Conservation (phyloP, 2,329 filamentous ascomycete genomes). For the Sporothrix protearum region DNA sequence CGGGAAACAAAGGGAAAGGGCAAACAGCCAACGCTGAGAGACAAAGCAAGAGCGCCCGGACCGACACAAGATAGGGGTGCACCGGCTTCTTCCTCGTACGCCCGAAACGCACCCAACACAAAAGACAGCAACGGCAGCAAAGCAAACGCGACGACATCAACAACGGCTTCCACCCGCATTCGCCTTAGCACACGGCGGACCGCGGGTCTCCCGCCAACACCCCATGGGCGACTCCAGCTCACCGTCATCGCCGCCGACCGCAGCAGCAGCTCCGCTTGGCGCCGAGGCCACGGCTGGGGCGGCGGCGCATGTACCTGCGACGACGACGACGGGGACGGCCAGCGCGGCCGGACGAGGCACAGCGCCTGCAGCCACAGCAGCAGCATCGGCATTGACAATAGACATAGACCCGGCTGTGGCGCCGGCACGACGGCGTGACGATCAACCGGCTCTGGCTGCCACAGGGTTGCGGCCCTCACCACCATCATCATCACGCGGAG, state of each 20-base stretch:
- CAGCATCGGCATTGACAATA: not conserved
- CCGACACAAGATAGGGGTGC: not conserved
- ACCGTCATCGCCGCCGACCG: slow-evolving; percentile 23
- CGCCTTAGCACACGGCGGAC: slow-evolving; percentile 6
- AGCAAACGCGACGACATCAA: not conserved
- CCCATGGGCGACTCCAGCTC: slow-evolving; percentile 25
- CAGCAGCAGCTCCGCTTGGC: slow-evolving; percentile 4
- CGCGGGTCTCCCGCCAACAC: slow-evolving; percentile 11
- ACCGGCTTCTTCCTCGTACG: not conserved
- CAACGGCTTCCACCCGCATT: not conserved
- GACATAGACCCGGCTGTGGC: not conserved
- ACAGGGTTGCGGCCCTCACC: not conserved
- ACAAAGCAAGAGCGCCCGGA: slow-evolving; percentile 4
- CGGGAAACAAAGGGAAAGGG: slow-evolving; percentile 8
- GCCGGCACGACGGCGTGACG: not conserved
- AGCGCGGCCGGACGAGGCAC: not conserved
- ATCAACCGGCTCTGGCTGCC: not conserved
- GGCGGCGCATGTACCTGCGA: not conserved
- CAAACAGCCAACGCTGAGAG: not conserved
- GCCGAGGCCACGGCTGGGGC: slow-evolving; percentile 3
- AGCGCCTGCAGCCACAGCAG: not conserved
- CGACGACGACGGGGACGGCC: not conserved
- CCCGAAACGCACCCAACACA: not conserved
- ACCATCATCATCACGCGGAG: not conserved
- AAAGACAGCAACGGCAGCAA: not conserved